These are phyloP conservation scores for Vitis cinerea DNA, from an alignment of 164 flowering plant species.

Conservation along the genomic window DNA sequence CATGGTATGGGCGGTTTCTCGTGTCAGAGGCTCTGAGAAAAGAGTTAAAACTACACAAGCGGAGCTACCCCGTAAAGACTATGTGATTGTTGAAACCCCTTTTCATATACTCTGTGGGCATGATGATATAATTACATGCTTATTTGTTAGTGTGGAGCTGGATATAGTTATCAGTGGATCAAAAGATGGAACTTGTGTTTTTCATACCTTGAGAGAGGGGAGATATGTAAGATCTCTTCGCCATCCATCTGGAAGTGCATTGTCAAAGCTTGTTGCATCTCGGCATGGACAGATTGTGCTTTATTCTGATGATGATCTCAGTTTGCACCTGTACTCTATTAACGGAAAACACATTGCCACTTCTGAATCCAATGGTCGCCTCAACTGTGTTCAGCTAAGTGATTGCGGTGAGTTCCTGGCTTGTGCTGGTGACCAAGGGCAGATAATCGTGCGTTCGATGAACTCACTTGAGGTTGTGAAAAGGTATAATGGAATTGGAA, in stretches of 20 bases:
- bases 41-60: slow-evolving; percentile 48
- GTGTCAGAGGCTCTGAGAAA: slow-evolving; percentile 53
- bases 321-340: slow-evolving; percentile 77
- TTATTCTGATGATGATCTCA: slow-evolving; percentile 87
- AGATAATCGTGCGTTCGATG: slow-evolving; percentile 87
- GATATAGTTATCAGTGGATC: slow-evolving; percentile 97
- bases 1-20: slow-evolving; percentile 91
- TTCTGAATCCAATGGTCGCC: slow-evolving; percentile 89
- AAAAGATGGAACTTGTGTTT: slow-evolving; percentile 93
- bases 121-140: slow-evolving; percentile 92
- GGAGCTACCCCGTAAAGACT: slow-evolving; percentile 72
- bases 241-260: slow-evolving; percentile 77
- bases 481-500: slow-evolving; percentile 80
- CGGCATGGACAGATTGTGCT: slow-evolving; percentile 75
- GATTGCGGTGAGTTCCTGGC: slow-evolving; percentile 86
- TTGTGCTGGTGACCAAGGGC: slow-evolving; percentile 98
- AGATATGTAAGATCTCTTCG: slow-evolving; percentile 83
- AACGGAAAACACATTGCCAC: slow-evolving; percentile 87
- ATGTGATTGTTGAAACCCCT: slow-evolving; percentile 73
- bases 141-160: slow-evolving; percentile 81
- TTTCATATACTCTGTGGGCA: slow-evolving; percentile 96
- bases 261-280: slow-evolving; percentile 87
- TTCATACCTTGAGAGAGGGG: slow-evolving; percentile 85
- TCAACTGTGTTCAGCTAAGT: slow-evolving; percentile 83
- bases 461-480: slow-evolving; percentile 74